These are phyloP conservation scores for Colletotrichum shisoi DNA, from an alignment of 2,329 filamentous ascomycete genomes.

Conservation along the genomic window DNA sequence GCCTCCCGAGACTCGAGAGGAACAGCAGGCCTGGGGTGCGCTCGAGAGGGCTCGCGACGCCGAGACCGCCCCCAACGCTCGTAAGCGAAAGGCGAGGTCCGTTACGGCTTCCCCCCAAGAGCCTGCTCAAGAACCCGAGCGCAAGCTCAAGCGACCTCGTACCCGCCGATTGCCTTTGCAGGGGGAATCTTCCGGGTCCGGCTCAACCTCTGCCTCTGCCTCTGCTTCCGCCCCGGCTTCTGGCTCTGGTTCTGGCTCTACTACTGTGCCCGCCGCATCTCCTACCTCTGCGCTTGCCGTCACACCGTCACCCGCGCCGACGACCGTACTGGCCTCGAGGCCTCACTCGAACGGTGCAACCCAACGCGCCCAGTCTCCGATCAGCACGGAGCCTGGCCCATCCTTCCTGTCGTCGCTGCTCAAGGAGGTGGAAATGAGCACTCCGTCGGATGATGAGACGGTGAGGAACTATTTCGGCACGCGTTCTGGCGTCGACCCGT, in stretches of 20 bases:
- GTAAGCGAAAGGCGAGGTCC: constrained; percentile 79
- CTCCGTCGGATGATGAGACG: constrained; percentile 65
- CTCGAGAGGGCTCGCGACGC: constrained; percentile 84
- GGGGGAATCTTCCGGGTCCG: constrained; percentile 58
- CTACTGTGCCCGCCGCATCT: constrained; percentile 38
- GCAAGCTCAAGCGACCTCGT: constrained; percentile 86
- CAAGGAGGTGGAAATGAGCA: constrained; percentile 80
- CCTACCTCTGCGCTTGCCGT: constrained; percentile 23
- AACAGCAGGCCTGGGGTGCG: constrained; percentile 86
- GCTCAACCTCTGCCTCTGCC: constrained; percentile 42
- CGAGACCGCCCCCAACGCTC: constrained; percentile 60
- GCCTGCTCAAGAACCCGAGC: constrained; percentile 72
- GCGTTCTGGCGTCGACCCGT: constrained; percentile 48
- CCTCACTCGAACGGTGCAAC: constrained; percentile 32
- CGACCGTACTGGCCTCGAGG: constrained; percentile 38
- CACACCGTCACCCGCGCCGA: constrained; percentile 42
- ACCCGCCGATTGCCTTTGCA: constrained; percentile 70
- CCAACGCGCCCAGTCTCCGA: constrained; percentile 27
- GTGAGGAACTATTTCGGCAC: constrained; percentile 51
- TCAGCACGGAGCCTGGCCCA: constrained; percentile 60
- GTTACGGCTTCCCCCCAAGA: constrained; percentile 75
- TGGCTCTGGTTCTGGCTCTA: constrained; percentile 41
- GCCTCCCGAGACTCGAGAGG: constrained; percentile 73
- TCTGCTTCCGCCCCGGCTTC: constrained; percentile 12
- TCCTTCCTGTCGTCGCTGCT: constrained; percentile 87